A percentile compares a stretch with the other conserved stretches of the same genome.
Evolutionary conservation across 2,329 filamentous ascomycete genomes (phyloP).

Genomic region (Chrysoporthe austroafricana): DNA sequence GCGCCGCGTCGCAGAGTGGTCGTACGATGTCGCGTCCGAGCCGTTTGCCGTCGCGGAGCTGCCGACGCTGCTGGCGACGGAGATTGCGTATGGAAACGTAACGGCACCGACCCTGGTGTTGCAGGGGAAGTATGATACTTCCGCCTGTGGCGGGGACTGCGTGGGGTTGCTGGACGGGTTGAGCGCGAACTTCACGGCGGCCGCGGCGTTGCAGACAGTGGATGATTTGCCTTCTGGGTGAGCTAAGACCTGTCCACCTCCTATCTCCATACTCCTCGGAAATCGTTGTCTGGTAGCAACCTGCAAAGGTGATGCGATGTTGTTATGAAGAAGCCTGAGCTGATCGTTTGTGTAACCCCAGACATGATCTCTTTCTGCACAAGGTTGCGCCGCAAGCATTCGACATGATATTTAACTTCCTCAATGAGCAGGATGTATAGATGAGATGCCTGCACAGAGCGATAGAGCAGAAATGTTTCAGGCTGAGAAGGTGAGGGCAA

Average conservation of each 20-base stretch:
- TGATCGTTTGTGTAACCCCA: conserved; percentile 11
- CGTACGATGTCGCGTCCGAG: conserved; percentile 35
- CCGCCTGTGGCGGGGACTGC: conserved; percentile 38
- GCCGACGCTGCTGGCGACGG: conserved; percentile 35
- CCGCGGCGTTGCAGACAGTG: conserved; percentile 33
- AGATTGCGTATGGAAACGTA: conserved; percentile 31
- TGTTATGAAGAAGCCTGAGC: not conserved
- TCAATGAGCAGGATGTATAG: conserved; percentile 23
- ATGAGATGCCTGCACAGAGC: not conserved
- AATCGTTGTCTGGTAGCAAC: not conserved
- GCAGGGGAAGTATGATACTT: conserved; percentile 37
- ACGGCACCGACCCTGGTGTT: conserved; percentile 35
- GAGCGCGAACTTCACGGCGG: conserved; percentile 30
- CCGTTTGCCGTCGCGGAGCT: conserved; percentile 38
- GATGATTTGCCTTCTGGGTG: conserved; percentile 37
- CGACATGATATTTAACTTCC: conserved; percentile 34
- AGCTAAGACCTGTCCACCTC: conserved; percentile 19
- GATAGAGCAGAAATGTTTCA: not conserved
- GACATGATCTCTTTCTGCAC: conserved; percentile 38
- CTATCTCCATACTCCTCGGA: not conserved
- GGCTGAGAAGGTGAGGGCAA: not conserved
- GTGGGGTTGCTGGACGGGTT: conserved; percentile 32
- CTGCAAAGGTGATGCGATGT: no score
- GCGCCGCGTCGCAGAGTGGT: conserved; percentile 36
- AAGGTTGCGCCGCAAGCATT: conserved; percentile 36